phyloP scores from a whole-genome alignment of 1,284 basidiomycete species.

The Kalmanozyma brasiliensis region DNA sequence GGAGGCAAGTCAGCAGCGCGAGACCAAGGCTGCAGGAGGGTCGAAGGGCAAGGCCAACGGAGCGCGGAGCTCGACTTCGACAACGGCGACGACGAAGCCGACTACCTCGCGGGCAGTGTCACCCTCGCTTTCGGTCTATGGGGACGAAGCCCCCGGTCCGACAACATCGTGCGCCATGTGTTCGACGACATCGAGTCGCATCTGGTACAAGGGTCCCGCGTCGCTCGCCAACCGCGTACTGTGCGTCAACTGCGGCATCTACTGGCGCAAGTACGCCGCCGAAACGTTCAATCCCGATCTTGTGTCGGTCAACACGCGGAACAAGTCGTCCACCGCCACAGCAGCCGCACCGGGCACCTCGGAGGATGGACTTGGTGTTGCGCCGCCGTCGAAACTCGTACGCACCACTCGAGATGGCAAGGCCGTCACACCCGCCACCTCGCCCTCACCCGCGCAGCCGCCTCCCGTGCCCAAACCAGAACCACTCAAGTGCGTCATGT shows the following conservation, averaged over 20 bases:
- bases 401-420: conserved; percentile 43
- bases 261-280: conserved; percentile 67
- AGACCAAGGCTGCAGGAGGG: conserved; percentile 7
- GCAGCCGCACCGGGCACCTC: conserved; percentile 32
- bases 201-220: conserved; percentile 64
- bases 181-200: conserved; percentile 44
- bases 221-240: conserved; percentile 56
- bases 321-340: conserved; percentile 38
- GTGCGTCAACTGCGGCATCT: conserved; percentile 63
- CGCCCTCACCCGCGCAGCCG: conserved; percentile 20
- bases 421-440: conserved; percentile 16
- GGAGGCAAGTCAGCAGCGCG: conserved; percentile 22
- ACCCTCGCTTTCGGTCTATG: conserved; percentile 55
- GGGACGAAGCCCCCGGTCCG: conserved; percentile 31
- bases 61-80: conserved; percentile 7
- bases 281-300: conserved; percentile 56
- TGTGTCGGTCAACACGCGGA: conserved; percentile 49
- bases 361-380: conserved; percentile 62
- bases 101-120: conserved; percentile 57
- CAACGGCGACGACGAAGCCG: conserved; percentile 28
- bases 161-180: conserved; percentile 59
- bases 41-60: conserved; percentile 28
- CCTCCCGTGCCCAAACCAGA: conserved; percentile 38
- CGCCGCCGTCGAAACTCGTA: conserved; percentile 47
- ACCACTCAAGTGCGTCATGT: conserved; percentile 62